Conservation (phyloP, 1,284 basidiomycete genomes). For the Ustilago nuda region DNA sequence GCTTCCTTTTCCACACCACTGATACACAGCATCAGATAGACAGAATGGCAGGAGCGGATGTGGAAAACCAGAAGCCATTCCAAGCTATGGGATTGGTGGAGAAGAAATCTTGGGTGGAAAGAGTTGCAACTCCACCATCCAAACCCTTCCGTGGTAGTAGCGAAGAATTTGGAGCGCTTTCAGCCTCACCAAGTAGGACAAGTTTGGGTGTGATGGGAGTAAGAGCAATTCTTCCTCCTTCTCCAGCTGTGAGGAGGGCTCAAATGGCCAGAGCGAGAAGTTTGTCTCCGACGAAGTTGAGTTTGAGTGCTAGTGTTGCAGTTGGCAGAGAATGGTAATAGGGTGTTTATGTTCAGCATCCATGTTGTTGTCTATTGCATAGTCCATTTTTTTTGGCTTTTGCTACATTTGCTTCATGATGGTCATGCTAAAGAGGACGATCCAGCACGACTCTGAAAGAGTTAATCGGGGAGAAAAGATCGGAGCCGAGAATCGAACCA, state of each 20-base stretch:
- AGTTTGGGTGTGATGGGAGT: not conserved
- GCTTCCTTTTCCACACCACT: not conserved
- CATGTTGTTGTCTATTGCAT: not conserved
- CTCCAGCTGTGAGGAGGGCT: constrained; percentile 44
- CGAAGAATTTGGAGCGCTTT: not conserved
- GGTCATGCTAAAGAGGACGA: no score
- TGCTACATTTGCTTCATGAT: not conserved
- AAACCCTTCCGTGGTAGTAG: no score
- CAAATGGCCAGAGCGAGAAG: constrained; percentile 42
- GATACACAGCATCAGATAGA: not conserved
- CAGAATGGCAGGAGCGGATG: constrained; percentile 4
- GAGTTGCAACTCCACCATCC: not conserved
- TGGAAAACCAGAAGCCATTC: constrained; percentile 37
- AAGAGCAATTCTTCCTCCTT: constrained; percentile 32
- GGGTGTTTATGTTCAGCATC: not conserved
- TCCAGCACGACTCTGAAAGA: no score
- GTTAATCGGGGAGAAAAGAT: no score
- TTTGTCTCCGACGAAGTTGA: constrained; percentile 22
- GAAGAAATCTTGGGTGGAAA: not conserved
- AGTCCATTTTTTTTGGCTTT: not conserved
- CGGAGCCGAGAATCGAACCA: no score
- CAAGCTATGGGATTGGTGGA: not conserved
- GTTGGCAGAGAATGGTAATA: not conserved
- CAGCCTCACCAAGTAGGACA: not conserved
- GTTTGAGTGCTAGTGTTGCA: constrained; percentile 2